Conservation (phyloP, 768 basidiomycete genomes). For the Myochromella boudieri region DNA sequence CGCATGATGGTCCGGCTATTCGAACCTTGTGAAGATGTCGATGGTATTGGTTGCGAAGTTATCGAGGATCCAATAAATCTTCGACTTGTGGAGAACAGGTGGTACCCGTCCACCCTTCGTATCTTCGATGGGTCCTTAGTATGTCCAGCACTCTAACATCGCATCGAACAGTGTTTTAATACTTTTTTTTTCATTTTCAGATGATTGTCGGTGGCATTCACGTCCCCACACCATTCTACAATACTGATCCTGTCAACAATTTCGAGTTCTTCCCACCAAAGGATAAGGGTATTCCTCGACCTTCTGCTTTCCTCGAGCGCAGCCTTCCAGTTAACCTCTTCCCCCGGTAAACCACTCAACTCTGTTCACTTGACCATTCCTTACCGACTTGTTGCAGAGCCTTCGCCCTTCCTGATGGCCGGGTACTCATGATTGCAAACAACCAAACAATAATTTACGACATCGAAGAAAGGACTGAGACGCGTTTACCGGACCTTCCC, state of each 20-base stretch:
- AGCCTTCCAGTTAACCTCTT: slow-evolving; percentile 21
- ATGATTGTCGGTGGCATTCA: slow-evolving; percentile 17
- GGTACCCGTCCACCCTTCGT: slow-evolving; percentile 40
- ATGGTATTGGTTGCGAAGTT: slow-evolving; percentile 29
- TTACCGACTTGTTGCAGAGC: background rate
- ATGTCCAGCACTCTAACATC: background rate
- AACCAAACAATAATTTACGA: slow-evolving; percentile 41
- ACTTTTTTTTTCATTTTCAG: background rate
- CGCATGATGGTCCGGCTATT: slow-evolving; percentile 38
- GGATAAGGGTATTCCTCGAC: slow-evolving; percentile 28
- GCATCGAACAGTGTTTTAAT: no score
- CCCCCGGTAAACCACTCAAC: slow-evolving; percentile 21
- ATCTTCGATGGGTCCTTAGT: slow-evolving; percentile 33
- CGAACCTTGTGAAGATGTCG: slow-evolving; percentile 35
- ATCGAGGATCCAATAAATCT: slow-evolving; percentile 35
- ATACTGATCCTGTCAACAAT: background rate
- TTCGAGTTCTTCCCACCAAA: slow-evolving; percentile 41
- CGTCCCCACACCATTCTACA: background rate
- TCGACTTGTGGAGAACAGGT: slow-evolving; percentile 35
- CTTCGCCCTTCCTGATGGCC: slow-evolving; percentile 36
- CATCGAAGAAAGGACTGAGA: slow-evolving; percentile 36
- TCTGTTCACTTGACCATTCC: no score
- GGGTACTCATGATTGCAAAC: slow-evolving; percentile 38
- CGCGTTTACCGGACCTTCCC: slow-evolving; percentile 38
- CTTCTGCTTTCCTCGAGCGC: slow-evolving; percentile 1